Conservation (phyloP, 306 rosid species). For the Malus fusca region DNA sequence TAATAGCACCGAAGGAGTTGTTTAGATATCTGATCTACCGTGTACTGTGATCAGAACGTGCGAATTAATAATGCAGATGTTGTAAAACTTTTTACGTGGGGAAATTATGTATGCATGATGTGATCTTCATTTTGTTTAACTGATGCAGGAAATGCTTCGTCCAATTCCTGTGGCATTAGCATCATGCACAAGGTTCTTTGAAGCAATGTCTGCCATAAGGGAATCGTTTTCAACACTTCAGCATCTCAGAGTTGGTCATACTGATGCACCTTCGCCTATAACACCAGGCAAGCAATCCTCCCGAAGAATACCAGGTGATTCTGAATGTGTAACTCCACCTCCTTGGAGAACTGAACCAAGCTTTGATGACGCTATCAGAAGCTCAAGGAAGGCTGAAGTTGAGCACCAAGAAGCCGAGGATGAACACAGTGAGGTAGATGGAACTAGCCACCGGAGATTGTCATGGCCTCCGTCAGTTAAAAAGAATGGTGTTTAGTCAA, state of each 20-base stretch:
- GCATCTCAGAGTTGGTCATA: conserved; percentile 66
- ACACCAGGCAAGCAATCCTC: conserved; percentile 60
- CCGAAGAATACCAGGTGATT: conserved; percentile 39
- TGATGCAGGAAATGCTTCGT: conserved; percentile 83
- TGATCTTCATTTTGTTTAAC: background rate
- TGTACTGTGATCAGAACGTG: background rate
- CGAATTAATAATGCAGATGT: background rate
- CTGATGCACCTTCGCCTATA: conserved; percentile 31
- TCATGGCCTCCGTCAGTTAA: conserved; percentile 52
- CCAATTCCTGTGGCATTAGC: conserved; percentile 95
- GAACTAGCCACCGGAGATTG: conserved; percentile 36
- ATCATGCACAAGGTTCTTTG: conserved; percentile 86
- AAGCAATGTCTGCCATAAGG: conserved; percentile 98
- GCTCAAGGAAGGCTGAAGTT: conserved; percentile 35
- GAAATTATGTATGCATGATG: background rate
- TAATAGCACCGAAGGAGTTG: background rate
- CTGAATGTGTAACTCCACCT: conserved; percentile 56
- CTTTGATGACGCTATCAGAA: conserved; percentile 52
- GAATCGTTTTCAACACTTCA: conserved; percentile 90
- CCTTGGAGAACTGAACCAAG: conserved; percentile 64
- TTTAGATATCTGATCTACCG: background rate
- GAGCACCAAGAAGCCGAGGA: conserved; percentile 33
- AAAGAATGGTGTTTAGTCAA: conserved; percentile 34
- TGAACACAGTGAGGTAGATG: conserved; percentile 25
- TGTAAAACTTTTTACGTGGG: background rate